Base-by-base conservation (phyloP, 768 basidiomycete species). In the Collybiopsis confluens region DNA sequence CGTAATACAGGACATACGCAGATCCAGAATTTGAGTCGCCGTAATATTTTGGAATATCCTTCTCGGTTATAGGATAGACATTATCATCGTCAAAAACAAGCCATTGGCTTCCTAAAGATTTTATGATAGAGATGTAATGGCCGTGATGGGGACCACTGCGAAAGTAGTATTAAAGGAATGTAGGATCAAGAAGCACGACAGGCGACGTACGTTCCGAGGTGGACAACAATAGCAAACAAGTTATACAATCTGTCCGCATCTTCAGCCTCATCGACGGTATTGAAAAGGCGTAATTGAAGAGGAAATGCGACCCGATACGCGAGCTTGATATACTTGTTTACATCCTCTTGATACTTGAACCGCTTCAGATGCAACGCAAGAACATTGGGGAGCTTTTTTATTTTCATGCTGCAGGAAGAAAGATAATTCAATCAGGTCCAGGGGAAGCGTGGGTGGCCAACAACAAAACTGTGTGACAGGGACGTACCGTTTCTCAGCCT, bases 221-320 rank as follows among this genome's bases (percentile, higher is more conserved):
- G 97, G n/a, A 99, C 92, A 30, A 99, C 95, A 54, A 98, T 92
- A 13, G 92, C 94, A 66, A 95, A 98, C 24, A 99, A 80, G 67
- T 91, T 85, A 72, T 97, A 99, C 56, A 98, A 67, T 51, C 95
- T 78, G 68, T 99, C 97, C 0, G 94, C 90, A 66, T 98, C 83
- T 49, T 87, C 83, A 44, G 88, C 82, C 61, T 95, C 92, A 68
- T 99, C 97, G 47, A 94, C 87, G 40, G 97, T 98, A 68, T 99
- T 98, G 76, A 98, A 98, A 54, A 99, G 72, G 55, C 96, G 85
- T 37, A 99, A 82, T 66, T 98, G 90, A 58, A 92, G 80, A 1
- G 97, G 96, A 70, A 99, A 98, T 3, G 92, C 93, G 46, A 98
- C 96, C 18, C 97, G 91, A 66, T 98, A 98, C 13, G 91, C 82